These are phyloP conservation scores for Rhamnella rubrinervis DNA, from an alignment of 331 rosid genomes.

Conservation along the genomic window DNA sequence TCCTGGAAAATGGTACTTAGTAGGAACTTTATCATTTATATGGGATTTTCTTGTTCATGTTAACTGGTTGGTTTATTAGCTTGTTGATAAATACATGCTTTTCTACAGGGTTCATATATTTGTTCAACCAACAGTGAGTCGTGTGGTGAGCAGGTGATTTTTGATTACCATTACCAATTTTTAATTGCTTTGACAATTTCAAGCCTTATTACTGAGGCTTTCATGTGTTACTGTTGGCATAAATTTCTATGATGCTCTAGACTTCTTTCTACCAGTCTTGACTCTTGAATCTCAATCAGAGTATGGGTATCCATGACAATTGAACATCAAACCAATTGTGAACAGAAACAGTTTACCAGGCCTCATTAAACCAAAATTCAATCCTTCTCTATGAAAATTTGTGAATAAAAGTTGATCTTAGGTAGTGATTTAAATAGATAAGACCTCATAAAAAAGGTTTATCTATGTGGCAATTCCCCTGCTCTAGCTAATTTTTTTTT, in stretches of 20 bases:
- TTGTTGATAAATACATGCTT: slow-evolving; percentile 12
- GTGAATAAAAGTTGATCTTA: too few relatives aligned
- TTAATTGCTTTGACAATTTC: not conserved
- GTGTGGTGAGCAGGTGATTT: slow-evolving; percentile 80
- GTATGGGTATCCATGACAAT: too few relatives aligned
- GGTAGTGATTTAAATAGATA: too few relatives aligned
- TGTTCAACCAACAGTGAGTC: slow-evolving; percentile 82
- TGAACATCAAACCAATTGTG: too few relatives aligned
- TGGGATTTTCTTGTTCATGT: not conserved
- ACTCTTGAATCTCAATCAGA: too few relatives aligned
- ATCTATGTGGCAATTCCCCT: too few relatives aligned
- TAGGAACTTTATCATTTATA: not conserved
- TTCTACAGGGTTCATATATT: slow-evolving; percentile 84
- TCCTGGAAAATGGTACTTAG: not conserved
- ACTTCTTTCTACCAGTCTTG: not conserved
- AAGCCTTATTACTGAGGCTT: not conserved
- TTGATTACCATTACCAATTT: not conserved
- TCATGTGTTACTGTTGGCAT: not conserved
- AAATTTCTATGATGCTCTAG: not conserved
- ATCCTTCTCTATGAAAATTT: too few relatives aligned
- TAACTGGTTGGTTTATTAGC: slow-evolving; percentile 1
- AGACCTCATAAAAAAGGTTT: too few relatives aligned
- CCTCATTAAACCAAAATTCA: too few relatives aligned
- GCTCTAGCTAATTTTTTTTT: too few relatives aligned
- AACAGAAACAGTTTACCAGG: too few relatives aligned